Percentiles rank a stretch among this genome's conserved stretches.
Conservation (phyloP, 768 basidiomycete species). For the Pisolithus orientalis region DNA sequence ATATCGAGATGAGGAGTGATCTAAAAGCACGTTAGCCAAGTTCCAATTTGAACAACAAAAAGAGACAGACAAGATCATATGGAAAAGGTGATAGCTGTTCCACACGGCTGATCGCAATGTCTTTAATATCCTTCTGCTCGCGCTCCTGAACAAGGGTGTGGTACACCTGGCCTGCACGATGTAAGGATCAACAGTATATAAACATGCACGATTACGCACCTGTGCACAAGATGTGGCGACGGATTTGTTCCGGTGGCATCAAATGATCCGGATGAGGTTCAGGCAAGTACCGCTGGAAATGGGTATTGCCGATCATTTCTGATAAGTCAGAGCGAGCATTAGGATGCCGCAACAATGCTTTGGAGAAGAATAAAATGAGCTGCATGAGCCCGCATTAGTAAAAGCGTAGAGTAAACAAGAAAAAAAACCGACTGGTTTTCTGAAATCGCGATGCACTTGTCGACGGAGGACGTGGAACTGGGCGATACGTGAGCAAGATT, state of each 20-base stretch:
- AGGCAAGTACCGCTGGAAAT: slow-evolving; percentile 92
- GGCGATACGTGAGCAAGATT: slow-evolving; percentile 4
- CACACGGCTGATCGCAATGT: slow-evolving; percentile 89
- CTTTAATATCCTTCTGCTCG: slow-evolving; percentile 84
- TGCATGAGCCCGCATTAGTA: slow-evolving; percentile 21
- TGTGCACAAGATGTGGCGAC: slow-evolving; percentile 87
- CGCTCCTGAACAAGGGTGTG: slow-evolving; percentile 84
- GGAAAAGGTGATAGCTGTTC: slow-evolving; percentile 98
- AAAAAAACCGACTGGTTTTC: slow-evolving; percentile 71
- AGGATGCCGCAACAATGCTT: slow-evolving; percentile 93
- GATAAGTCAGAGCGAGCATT: slow-evolving; percentile 77
- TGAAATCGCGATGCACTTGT: slow-evolving; percentile 96
- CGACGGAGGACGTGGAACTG: slow-evolving; percentile 96
- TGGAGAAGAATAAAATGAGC: slow-evolving; percentile 96
- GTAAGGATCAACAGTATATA: slow-evolving; percentile 1
- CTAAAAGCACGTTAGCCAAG: slow-evolving; percentile 31
- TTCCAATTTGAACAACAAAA: not conserved
- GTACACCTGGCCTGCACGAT: slow-evolving; percentile 83
- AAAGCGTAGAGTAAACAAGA: not conserved
- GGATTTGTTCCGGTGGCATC: slow-evolving; percentile 78
- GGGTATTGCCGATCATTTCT: slow-evolving; percentile 84
- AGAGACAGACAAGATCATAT: slow-evolving; percentile 73
- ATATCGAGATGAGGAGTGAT: slow-evolving; percentile 91
- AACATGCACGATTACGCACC: slow-evolving; percentile 31
- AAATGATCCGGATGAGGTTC: slow-evolving; percentile 70